Base-by-base conservation (phyloP, 495 filamentous ascomycete genomes). In the Penicillium bovifimosum region DNA sequence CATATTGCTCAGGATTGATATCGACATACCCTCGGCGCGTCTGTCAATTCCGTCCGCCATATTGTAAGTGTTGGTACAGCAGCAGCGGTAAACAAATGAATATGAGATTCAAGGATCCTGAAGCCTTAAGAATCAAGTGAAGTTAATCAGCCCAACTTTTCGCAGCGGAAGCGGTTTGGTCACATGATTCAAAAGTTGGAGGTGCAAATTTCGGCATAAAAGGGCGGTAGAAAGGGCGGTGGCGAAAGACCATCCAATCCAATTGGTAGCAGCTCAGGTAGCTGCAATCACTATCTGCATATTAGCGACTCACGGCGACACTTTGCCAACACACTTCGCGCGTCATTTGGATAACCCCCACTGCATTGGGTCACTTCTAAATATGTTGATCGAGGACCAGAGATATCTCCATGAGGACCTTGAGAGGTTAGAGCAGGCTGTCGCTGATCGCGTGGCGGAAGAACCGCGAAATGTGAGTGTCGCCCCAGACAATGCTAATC, bases 31-130 rank as follows among this genome's bases (percentile, higher is more conserved):
- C 73, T 97, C 93, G 31, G 85, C 83, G 64, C 91, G 90, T 71
- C 89, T 84, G 74, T 98, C 95, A 61, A 97, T 96, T 55, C 86
- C 86, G 62, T 96, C 92, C 40, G 92, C 88, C 93, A 98, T 98
- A 32, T 43, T 73, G 61, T 62, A 55, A 33, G 24, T 49, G 13
- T 28, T 2, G 27, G 40, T 32, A 24, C 18, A 50, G 53, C 40
- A 51, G 32, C 28, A 47, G 41, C 33, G 47, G 18, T 36, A 10
- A 50, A 50, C 11, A 52, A 56, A 44, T 41, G 17, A 35, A 42
- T n/a, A 36, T 20, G 32, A 36, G 34, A 48, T 34, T 39, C 50
- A 45, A 40, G 14, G 39, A 28, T 8, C 38, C 24, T 50, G 33
- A 52, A 52, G 17, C 18, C 40, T 32, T 31, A n/a, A n/a, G 28